Percentiles rank a stretch among this genome's conserved stretches.
These are phyloP conservation scores for Calonectria fujianensis DNA, from an alignment of 2,329 filamentous ascomycete species.

Conservation along the genomic window DNA sequence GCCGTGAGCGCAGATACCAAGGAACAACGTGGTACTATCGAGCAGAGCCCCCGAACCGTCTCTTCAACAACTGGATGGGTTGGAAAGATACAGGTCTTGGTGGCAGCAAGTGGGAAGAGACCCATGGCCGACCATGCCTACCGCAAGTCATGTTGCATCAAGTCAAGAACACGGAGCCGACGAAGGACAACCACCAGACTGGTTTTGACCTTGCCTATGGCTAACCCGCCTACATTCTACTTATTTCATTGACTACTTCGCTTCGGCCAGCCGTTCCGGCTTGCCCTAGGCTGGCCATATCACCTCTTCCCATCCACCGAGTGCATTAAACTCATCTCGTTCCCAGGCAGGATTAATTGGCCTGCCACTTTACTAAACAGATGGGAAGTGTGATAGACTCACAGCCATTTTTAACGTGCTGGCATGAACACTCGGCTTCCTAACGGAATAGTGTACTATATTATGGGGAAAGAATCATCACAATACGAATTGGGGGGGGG, in stretches of 20 bases:
- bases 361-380: neutral
- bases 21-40: conserved; percentile 79
- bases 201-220: conserved; percentile 63
- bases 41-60: conserved; percentile 72
- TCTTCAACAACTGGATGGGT: conserved; percentile 80
- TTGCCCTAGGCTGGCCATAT: conserved; percentile 26
- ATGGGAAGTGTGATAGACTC: conserved; percentile 10
- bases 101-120: conserved; percentile 73
- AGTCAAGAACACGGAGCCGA: conserved; percentile 75
- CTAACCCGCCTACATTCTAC: conserved; percentile 50
- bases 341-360: conserved; percentile 25
- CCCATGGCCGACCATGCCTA: conserved; percentile 74
- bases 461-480: conserved; percentile 45
- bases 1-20: conserved; percentile 73
- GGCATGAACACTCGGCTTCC: conserved; percentile 15
- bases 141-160: conserved; percentile 77
- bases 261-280: conserved; percentile 32
- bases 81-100: conserved; percentile 74
- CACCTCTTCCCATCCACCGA: conserved; percentile 8
- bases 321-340: conserved; percentile 7
- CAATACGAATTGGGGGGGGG: conserved; percentile 41
- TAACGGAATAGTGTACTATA: conserved; percentile 46
- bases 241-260: conserved; percentile 30
- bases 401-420: neutral
- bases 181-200: conserved; percentile 64